These are phyloP conservation scores for Hymenoscyphus scutula DNA, from an alignment of 2,329 filamentous ascomycete species.

Conservation along the genomic window DNA sequence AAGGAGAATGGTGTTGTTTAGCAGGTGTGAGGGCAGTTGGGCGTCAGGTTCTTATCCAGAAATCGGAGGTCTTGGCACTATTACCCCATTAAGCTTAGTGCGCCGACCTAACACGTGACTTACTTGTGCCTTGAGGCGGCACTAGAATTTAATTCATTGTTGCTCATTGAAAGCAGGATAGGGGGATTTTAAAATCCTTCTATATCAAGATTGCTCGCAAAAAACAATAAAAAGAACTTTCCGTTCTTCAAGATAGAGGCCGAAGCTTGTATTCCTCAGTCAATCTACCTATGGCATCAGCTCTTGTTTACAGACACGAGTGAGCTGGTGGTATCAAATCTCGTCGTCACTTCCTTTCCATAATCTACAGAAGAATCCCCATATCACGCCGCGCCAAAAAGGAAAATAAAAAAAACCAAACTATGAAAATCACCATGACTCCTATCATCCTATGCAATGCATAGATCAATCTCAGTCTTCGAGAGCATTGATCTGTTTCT, in stretches of 20 bases:
- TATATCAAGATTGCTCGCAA: too few relatives aligned
- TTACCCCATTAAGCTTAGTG: background rate
- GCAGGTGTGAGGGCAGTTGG: background rate
- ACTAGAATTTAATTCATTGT: too few relatives aligned
- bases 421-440: slow-evolving; percentile 14
- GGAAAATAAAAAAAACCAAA: slow-evolving; percentile 6
- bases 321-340: slow-evolving; percentile 16
- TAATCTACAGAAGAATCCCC: slow-evolving; percentile 14
- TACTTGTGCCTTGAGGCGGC: background rate
- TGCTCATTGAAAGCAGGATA: too few relatives aligned
- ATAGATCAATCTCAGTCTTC: slow-evolving; percentile 31
- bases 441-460: slow-evolving; percentile 13
- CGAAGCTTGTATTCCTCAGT: slow-evolving; percentile 2
- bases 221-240: background rate
- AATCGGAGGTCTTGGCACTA: background rate
- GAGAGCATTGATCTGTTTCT: slow-evolving; percentile 52
- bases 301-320: slow-evolving; percentile 11
- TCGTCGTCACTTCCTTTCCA: slow-evolving; percentile 9
- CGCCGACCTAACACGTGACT: background rate
- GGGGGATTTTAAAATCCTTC: too few relatives aligned
- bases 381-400: slow-evolving; percentile 8
- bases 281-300: slow-evolving; percentile 9
- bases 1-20: slow-evolving; percentile 4
- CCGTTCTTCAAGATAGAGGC: background rate
- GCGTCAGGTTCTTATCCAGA: slow-evolving; percentile 5